Evolutionary conservation across 345 rosid genomes (phyloP), one percentile per base, ranked within the genome.

Genomic region (Jatropha curcas): DNA sequence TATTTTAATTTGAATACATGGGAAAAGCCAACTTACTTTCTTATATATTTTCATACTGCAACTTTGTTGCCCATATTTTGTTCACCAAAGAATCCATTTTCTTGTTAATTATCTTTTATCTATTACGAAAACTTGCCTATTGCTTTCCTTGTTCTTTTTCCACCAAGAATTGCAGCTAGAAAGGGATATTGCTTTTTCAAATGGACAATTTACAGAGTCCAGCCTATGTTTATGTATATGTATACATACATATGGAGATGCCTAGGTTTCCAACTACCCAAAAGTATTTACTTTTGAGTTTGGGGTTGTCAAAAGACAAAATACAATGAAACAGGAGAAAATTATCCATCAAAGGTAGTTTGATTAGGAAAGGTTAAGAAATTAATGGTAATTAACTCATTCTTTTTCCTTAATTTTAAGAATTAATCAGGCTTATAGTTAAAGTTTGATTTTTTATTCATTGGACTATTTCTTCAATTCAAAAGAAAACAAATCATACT

Each of bases 1-100:
- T 24, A 12, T 33, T 82, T 76, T 72, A 37, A 27, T 14, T 25
- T 33, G 22, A 34, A 57, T 1, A 28, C 12, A 24, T 33, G 41
- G 71, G 17, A 70, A 83, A 79, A 79, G 86, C 71, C 46, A 46
- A 14, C 34, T 33, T 56, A 67, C 86, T 83, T 83, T 71, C 51
- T 9, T 31, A 2, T 35, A 55, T 51, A 37, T 11, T 30, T 48
- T 27, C 31, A 56, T 67, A 22, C 5, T 69, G 57, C 28, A 51
- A 20, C 55, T 30, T 17, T 11, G 24, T 2, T 35, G 24, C 25
- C 33, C 50, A n/a, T 17, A 11, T 30, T 30, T 70, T 20, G 19
- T 34, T 50, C 0, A 0, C 0, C 20, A 39, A 0, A 6, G 1
- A 6, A 7, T 39, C 43, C 10, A 2, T 2, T 39, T 6, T 8